Evolutionary conservation across 495 filamentous ascomycete species (phyloP).

Genomic region (Penicillium fimorum): DNA sequence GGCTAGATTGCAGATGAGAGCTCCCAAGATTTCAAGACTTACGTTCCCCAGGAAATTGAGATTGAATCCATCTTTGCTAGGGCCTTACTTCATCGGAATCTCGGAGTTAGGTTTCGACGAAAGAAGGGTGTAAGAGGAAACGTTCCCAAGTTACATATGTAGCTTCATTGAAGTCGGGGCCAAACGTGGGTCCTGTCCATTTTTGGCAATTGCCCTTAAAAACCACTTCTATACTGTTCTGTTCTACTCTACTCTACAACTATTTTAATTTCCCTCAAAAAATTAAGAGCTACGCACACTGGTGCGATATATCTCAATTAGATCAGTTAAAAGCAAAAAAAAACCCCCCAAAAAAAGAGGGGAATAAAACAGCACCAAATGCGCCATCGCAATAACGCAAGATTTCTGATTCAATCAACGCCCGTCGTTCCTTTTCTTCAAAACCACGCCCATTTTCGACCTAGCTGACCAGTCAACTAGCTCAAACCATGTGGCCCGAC

Average conservation of each 20-base stretch:
- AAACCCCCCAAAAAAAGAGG: slow-evolving; percentile 1
- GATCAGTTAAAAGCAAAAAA: neutral
- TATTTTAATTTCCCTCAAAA: neutral
- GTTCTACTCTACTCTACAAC: neutral
- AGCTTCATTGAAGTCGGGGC: slow-evolving; percentile 3
- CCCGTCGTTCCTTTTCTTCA: neutral
- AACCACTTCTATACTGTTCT: neutral
- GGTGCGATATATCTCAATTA: neutral
- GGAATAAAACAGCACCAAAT: slow-evolving; percentile 4
- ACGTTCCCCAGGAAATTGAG: slow-evolving; percentile 39
- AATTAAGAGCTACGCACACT: neutral
- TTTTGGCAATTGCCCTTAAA: neutral
- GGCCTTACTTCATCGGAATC: neutral
- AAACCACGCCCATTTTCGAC: neutral
- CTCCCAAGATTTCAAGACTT: slow-evolving; percentile 15
- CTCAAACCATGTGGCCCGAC: slow-evolving; percentile 24
- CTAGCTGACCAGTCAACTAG: neutral
- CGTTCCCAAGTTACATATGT: neutral
- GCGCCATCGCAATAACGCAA: slow-evolving; percentile 13
- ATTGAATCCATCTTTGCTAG: slow-evolving; percentile 31
- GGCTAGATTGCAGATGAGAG: slow-evolving; percentile 8
- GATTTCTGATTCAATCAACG: neutral
- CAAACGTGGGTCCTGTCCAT: slow-evolving; percentile 3
- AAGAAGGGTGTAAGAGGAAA: neutral
- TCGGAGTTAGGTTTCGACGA: neutral